A percentile compares a stretch with the other conserved stretches of the same genome.
These are phyloP conservation scores for Cynara cardunculus DNA, from an alignment of 129 eudicot species.

Conservation along the genomic window DNA sequence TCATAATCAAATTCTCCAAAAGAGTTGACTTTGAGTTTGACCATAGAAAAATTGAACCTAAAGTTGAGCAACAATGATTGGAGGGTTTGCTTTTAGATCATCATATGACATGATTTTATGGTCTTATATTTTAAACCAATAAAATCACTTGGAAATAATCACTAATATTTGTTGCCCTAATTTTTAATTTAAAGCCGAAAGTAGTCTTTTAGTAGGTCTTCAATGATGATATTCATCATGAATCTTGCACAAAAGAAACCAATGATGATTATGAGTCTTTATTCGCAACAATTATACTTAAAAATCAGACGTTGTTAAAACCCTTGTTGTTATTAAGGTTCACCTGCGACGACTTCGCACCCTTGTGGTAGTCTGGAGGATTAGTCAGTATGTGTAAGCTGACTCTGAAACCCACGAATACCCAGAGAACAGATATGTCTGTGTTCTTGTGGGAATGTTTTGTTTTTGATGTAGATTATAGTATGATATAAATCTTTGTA, in stretches of 20 bases:
- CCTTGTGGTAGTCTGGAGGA: no score
- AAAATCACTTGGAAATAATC: slow-evolving; percentile 7
- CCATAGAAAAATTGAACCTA: slow-evolving; percentile 16
- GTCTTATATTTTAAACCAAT: slow-evolving; percentile 2
- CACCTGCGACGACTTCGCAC: no score
- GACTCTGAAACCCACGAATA: no score
- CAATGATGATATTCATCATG: slow-evolving; percentile 25
- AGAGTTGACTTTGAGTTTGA: slow-evolving; percentile 18
- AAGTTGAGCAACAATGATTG: slow-evolving; percentile 23
- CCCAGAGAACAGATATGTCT: background rate
- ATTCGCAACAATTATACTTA: background rate
- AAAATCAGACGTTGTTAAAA: no score
- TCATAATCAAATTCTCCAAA: slow-evolving; percentile 2
- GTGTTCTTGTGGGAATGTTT: background rate
- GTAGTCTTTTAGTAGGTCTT: slow-evolving; percentile 19
- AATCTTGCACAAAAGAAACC: background rate
- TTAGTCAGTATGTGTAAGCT: no score
- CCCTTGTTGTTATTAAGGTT: no score
- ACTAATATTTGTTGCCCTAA: slow-evolving; percentile 11
- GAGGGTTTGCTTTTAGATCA: slow-evolving; percentile 7
- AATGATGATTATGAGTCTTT: background rate
- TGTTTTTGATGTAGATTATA: background rate
- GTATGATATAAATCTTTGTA: background rate
- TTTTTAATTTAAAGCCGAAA: slow-evolving; percentile 24
- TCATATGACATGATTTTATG: slow-evolving; percentile 2